Evolutionary conservation across 371 early-diverging fungal species (phyloP), one percentile per base, ranked within the genome.

Genomic region (Mortierella sp.): DNA sequence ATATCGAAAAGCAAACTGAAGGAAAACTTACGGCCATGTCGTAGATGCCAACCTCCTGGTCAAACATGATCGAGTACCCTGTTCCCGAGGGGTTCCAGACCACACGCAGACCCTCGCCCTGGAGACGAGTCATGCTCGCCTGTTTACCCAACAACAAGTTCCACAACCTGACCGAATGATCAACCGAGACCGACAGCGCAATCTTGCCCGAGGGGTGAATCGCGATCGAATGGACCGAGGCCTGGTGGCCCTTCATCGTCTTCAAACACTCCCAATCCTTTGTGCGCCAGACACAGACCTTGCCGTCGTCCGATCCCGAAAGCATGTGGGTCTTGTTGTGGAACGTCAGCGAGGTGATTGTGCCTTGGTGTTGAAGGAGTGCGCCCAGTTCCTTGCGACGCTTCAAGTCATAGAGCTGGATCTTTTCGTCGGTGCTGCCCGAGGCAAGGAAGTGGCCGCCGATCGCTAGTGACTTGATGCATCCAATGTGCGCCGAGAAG

Each of bases 221-320:
- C 4, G 96, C 95, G 41, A 98, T 85, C 43, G 91, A 91, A 84
- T 92, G 91, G 13, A 96, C 88, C 9, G 89, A 86, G 22, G 89
- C 91, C 72, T 92, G 94, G 90, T 98, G 99, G n/a, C 97, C 98
- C 75, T 93, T 94, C 44, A 98, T 87, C 47, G 90, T 92, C 85
- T 95, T 96, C 71, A 99, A 89, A 63, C 92, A 91, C 82, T 97
- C 98, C 99, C 99, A 99, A 85, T 98, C 99, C 79, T 94, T 95
- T 47, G 96, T 93, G 79, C 99, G 89, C 89, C 95, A 96, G 52
- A 99, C 91, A 63, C 93, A 92, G 31, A 99, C 90, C 1, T 89
- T 89, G 50, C 96, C 96, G 85, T 98, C 98, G 47, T 96, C 98
- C 71, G 95, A 93, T 47, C 94, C 95, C 34, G 96, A 93, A 13